Conservation (phyloP, 306 rosid species). For the Quercus parvula region DNA sequence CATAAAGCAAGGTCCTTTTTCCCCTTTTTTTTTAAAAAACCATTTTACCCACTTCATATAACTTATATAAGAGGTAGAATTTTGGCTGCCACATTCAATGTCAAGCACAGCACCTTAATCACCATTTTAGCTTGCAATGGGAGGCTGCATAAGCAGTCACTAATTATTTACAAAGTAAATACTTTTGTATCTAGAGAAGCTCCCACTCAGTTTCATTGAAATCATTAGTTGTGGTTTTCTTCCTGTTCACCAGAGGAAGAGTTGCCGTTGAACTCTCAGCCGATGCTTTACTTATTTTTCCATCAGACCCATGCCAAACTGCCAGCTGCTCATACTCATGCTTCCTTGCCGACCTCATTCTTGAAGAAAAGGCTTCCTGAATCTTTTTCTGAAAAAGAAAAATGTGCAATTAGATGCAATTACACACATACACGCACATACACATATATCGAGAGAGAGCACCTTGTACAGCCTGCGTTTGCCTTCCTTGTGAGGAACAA, state of each 20-base stretch:
- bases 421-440: background rate
- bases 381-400: slow-evolving; percentile 47
- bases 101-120: slow-evolving; percentile 20
- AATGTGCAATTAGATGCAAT: slow-evolving; percentile 13
- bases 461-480: slow-evolving; percentile 57
- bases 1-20: background rate
- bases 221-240: slow-evolving; percentile 21
- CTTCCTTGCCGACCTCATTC: slow-evolving; percentile 61
- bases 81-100: background rate
- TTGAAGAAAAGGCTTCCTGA: slow-evolving; percentile 46
- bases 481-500: slow-evolving; percentile 22
- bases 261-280: slow-evolving; percentile 20
- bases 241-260: slow-evolving; percentile 11
- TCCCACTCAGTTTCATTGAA: slow-evolving; percentile 76
- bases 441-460: background rate
- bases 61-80: background rate
- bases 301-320: slow-evolving; percentile 35
- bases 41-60: background rate
- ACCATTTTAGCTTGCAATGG: background rate
- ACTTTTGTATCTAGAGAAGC: slow-evolving; percentile 44
- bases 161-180: slow-evolving; percentile 36
- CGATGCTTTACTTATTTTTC: slow-evolving; percentile 11
- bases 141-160: slow-evolving; percentile 5
- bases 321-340: slow-evolving; percentile 83
- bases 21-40: background rate